These are phyloP conservation scores for Diaporthe eres DNA, from an alignment of 2,329 filamentous ascomycete genomes.

Conservation along the genomic window DNA sequence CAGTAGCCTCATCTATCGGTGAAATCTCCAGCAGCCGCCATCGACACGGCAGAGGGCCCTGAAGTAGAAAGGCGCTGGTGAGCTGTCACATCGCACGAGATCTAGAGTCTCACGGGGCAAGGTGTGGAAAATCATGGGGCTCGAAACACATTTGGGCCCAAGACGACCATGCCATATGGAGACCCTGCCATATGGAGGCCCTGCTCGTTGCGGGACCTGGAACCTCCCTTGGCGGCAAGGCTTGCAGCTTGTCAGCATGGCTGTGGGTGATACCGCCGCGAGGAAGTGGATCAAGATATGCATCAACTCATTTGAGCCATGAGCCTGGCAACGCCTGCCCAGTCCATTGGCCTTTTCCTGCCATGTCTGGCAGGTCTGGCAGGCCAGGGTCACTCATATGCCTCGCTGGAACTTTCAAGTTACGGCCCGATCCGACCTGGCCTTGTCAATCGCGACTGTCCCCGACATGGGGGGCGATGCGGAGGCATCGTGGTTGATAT, in stretches of 20 bases:
- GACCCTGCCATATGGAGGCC: constrained; percentile 36
- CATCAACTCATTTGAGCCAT: constrained; percentile 42
- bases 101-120: constrained; percentile 56
- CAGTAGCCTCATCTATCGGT: constrained; percentile 39
- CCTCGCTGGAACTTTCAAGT: constrained; percentile 41
- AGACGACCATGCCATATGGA: constrained; percentile 42
- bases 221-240: constrained; percentile 46
- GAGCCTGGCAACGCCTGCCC: constrained; percentile 17
- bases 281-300: constrained; percentile 47
- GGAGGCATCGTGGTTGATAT: constrained; percentile 28
- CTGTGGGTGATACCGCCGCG: constrained; percentile 47
- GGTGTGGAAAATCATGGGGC: constrained; percentile 51
- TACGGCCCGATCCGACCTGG: constrained; percentile 50
- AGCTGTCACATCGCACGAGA: constrained; percentile 67
- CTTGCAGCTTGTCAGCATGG: constrained; percentile 46
- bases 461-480: constrained; percentile 1
- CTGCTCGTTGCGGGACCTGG: constrained; percentile 33
- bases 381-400: constrained; percentile 3
- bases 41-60: constrained; percentile 35
- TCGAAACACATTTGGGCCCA: constrained; percentile 46
- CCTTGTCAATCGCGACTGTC: constrained; percentile 8
- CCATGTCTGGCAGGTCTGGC: background rate
- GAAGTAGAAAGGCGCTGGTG: constrained; percentile 50
- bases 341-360: background rate
- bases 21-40: constrained; percentile 37